Base-by-base conservation (phyloP, 805 yeast species). In the Cyberlindnera amylophila region DNA sequence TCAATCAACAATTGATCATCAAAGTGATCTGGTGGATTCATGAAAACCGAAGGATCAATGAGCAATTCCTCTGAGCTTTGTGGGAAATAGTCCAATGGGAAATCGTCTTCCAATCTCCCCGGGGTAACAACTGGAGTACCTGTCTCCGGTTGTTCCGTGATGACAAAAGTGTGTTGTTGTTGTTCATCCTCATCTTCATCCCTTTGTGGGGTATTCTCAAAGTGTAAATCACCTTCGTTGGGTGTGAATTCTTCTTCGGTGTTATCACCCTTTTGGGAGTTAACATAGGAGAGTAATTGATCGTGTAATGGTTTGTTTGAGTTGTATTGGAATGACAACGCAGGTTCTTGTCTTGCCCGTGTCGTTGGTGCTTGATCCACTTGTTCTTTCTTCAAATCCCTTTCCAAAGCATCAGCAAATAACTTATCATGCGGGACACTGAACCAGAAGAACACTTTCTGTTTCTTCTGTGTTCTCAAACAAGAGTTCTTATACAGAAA, bases 371-470 rank as follows among this genome's bases (percentile, higher is more conserved):
- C 66, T 49, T 81, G 87, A 37, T 70, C 68, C 14, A 70, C 53
- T 40, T 68, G 60, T 59, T 90, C 96, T 52, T 85, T 81, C 64
- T 87, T 89, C 58, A 90, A 65, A 61, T 93, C 98, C 54, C 98
- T 72, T 61, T 90, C 97, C 34, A 93, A 66, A 0, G 97, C 97
- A 63, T 93, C 98, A 3, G 88, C 80, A 74, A 93, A 90, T 34
- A 91, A 69, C 58, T 84, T 81, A 58, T 90, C 96, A 63, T 91
- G 98, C 18, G 93, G 93, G 9, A 93, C 97, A 58, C 90, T 84
- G 62, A 86, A 89, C 98, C 98, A 93, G 63, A 84, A 88, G 61
- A 91, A 91, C 33, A 91, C 97, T 59, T 93, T 91, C 61, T 91
- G 99, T 58, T 93, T 91, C 73, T 91, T 91, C 57, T 91, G 97